phyloP scores from a whole-genome alignment of 768 basidiomycete genomes.

The Amanita pseudoporphyria region DNA sequence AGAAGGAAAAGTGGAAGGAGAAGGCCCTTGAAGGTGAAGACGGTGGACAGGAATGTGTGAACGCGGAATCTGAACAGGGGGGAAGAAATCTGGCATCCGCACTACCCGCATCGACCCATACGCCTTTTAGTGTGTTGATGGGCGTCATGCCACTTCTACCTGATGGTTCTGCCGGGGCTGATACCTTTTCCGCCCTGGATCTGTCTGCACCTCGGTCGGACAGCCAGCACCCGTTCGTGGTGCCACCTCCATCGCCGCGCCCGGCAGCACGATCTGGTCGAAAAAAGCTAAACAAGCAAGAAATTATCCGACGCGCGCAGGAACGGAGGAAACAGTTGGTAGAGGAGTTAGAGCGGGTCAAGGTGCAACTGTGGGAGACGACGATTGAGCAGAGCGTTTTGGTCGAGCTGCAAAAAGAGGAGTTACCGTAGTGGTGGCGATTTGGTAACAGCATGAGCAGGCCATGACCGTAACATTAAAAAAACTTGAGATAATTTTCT shows the following conservation, averaged over 20 bases:
- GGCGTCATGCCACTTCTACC: background rate
- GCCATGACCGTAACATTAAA: too few relatives aligned
- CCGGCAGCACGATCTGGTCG: background rate
- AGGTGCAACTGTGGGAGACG: conserved; percentile 65
- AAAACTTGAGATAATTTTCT: too few relatives aligned
- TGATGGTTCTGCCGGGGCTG: background rate
- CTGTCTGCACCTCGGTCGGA: background rate
- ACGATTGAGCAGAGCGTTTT: conserved; percentile 63
- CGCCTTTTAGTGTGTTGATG: background rate
- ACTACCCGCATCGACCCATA: background rate
- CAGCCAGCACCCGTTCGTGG: too few relatives aligned
- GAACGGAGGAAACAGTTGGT: conserved; percentile 42
- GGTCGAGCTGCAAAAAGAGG: conserved; percentile 31
- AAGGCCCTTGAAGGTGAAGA: background rate
- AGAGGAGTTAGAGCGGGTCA: conserved; percentile 47
- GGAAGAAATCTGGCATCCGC: background rate
- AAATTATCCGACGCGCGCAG: conserved; percentile 29
- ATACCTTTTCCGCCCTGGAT: background rate
- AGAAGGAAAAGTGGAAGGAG: conserved; percentile 6
- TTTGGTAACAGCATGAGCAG: too few relatives aligned
- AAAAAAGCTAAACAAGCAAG: conserved; percentile 11
- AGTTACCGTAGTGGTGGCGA: background rate
- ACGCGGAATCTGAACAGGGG: background rate
- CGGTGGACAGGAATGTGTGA: background rate
- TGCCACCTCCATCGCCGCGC: background rate